Evolutionary conservation across 441 rosid genomes (phyloP).

Genomic region (Monsonia emarginata): DNA sequence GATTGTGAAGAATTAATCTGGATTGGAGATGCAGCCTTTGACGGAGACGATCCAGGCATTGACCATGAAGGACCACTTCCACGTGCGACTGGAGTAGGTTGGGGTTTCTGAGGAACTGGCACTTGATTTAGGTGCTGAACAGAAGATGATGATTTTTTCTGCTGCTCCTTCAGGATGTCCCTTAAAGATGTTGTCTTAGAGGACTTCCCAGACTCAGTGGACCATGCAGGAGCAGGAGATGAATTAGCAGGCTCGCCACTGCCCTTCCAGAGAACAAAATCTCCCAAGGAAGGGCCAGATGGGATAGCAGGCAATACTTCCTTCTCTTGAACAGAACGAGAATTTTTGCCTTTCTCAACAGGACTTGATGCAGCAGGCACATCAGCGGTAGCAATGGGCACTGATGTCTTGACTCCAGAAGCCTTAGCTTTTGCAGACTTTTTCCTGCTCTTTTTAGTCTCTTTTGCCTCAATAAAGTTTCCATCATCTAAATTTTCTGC

Average conservation of each 20-base stretch:
- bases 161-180: conserved; percentile 88
- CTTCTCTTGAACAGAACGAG: conserved; percentile 49
- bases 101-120: conserved; percentile 48
- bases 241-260: conserved; percentile 35
- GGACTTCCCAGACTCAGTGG: conserved; percentile 54
- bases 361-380: conserved; percentile 46
- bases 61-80: conserved; percentile 46
- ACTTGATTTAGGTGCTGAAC: conserved; percentile 40
- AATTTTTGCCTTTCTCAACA: conserved; percentile 58
- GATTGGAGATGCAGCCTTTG: conserved; percentile 50
- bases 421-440: conserved; percentile 76
- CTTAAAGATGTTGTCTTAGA: conserved; percentile 66
- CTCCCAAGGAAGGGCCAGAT: conserved; percentile 89
- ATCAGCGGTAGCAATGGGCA: conserved; percentile 33
- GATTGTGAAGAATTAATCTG: conserved; percentile 50
- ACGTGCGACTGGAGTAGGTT: conserved; percentile 37
- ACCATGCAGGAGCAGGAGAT: conserved; percentile 77
- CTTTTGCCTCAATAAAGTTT: conserved; percentile 84
- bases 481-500: conserved; percentile 44
- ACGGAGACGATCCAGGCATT: conserved; percentile 46
- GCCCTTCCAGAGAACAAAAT: conserved; percentile 82
- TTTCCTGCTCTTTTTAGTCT: conserved; percentile 77
- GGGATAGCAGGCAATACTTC: conserved; percentile 71
- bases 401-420: conserved; percentile 43
- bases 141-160: conserved; percentile 41